Percentiles rank a stretch among this genome's conserved stretches.
Evolutionary conservation across 768 basidiomycete species (phyloP).

Genomic region (Naganishia kalamii): DNA sequence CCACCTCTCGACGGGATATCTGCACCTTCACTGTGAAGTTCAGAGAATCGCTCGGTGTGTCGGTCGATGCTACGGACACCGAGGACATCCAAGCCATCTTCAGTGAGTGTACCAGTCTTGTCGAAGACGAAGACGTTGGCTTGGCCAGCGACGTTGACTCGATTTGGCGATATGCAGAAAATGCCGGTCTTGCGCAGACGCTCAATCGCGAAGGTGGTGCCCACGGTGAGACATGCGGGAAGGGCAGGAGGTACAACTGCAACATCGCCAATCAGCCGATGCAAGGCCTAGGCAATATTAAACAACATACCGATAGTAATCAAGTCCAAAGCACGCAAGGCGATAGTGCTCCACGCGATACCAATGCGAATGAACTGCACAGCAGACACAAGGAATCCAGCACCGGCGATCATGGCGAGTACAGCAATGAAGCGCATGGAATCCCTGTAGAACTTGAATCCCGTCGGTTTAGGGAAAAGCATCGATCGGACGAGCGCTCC

Average conservation of each 20-base stretch:
- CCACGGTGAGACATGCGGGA: constrained; percentile 93
- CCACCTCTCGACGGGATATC: constrained; percentile 65
- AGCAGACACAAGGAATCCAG: constrained; percentile 87
- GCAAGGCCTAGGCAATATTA: not conserved
- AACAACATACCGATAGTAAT: constrained; percentile 61
- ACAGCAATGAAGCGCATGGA: constrained; percentile 71
- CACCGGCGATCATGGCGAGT: constrained; percentile 77
- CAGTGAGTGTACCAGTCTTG: constrained; percentile 96
- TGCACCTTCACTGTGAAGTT: constrained; percentile 75
- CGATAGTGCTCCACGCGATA: constrained; percentile 78
- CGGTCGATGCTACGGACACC: constrained; percentile 83
- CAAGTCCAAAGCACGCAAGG: constrained; percentile 85
- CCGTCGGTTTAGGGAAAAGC: constrained; percentile 97
- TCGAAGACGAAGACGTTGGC: constrained; percentile 97
- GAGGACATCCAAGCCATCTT: constrained; percentile 94
- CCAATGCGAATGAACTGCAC: constrained; percentile 86
- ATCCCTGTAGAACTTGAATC: constrained; percentile 85
- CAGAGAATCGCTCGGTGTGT: constrained; percentile 69
- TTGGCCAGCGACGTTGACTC: constrained; percentile 92
- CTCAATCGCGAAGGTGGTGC: constrained; percentile 86
- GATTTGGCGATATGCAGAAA: constrained; percentile 91
- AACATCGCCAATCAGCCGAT: too few species aligned
- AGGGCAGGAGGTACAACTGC: constrained; percentile 88
- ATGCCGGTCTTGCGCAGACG: constrained; percentile 80
- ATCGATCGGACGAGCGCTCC: constrained; percentile 92